Evolutionary conservation across 1,284 basidiomycete species (phyloP).

Genomic region (Moniliella sp.): DNA sequence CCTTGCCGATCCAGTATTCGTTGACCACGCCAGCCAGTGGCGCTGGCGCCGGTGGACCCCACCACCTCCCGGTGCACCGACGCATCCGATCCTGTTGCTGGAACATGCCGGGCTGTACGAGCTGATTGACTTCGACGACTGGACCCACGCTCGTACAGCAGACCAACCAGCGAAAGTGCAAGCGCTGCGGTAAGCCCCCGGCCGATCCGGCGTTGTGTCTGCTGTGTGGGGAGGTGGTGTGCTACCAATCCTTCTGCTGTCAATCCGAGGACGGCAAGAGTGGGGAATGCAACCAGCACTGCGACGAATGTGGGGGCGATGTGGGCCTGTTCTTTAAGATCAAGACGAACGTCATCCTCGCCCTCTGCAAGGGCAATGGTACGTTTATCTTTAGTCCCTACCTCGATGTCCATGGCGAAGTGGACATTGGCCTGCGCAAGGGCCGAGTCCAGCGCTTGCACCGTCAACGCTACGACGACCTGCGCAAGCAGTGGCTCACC

Average conservation of each 20-base stretch:
- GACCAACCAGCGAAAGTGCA: constrained; percentile 51
- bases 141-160: constrained; percentile 61
- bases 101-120: constrained; percentile 72
- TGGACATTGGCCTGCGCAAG: constrained; percentile 70
- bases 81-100: constrained; percentile 37
- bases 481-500: constrained; percentile 66
- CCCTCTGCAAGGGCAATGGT: constrained; percentile 69
- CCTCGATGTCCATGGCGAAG: constrained; percentile 78
- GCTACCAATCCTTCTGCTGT: constrained; percentile 83
- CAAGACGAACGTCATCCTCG: constrained; percentile 71
- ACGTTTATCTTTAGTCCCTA: constrained; percentile 74
- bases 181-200: constrained; percentile 57
- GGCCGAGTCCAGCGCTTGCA: constrained; percentile 74
- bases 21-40: too few species aligned
- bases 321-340: constrained; percentile 76
- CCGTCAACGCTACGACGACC: constrained; percentile 66
- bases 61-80: too few species aligned
- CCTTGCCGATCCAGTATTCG: constrained; percentile 23
- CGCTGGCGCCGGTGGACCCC: too few species aligned
- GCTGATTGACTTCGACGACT: constrained; percentile 53
- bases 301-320: constrained; percentile 73
- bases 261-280: constrained; percentile 42
- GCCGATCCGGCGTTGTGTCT: constrained; percentile 73
- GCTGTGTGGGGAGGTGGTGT: constrained; percentile 67
- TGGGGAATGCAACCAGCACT: constrained; percentile 81